These are phyloP conservation scores for Daphne laureola DNA, from an alignment of 441 rosid genomes.

Conservation along the genomic window DNA sequence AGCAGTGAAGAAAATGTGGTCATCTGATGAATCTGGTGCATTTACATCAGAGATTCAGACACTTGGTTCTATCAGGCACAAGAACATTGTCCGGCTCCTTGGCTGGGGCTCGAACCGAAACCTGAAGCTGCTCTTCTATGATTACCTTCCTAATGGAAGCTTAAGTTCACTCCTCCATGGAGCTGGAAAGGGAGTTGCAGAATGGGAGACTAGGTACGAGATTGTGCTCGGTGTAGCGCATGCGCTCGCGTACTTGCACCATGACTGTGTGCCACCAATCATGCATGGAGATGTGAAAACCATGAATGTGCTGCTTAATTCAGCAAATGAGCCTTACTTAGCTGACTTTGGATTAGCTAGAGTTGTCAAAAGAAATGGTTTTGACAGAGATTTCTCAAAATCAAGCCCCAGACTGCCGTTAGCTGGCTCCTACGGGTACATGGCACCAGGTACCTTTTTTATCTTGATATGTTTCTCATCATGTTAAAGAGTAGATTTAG, in stretches of 20 bases:
- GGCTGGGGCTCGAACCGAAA: slow-evolving; percentile 78
- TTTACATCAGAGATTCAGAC: slow-evolving; percentile 76
- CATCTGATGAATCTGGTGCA: slow-evolving; percentile 74
- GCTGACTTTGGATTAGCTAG: slow-evolving; percentile 92
- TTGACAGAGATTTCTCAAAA: slow-evolving; percentile 29
- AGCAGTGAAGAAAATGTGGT: slow-evolving; percentile 96
- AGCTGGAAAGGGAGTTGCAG: slow-evolving; percentile 66
- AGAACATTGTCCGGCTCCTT: slow-evolving; percentile 71
- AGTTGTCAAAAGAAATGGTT: slow-evolving; percentile 23
- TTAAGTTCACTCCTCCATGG: slow-evolving; percentile 87
- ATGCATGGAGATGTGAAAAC: slow-evolving; percentile 91
- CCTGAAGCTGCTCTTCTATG: slow-evolving; percentile 75
- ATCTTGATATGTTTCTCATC: not conserved
- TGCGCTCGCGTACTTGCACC: slow-evolving; percentile 86
- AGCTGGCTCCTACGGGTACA: slow-evolving; percentile 94
- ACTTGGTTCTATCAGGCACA: slow-evolving; percentile 78
- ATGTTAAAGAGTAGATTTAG: not conserved
- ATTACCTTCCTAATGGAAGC: slow-evolving; percentile 89
- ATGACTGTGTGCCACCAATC: slow-evolving; percentile 80
- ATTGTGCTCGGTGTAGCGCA: slow-evolving; percentile 72
- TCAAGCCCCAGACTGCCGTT: slow-evolving; percentile 55
- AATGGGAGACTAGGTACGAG: slow-evolving; percentile 80
- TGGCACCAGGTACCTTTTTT: slow-evolving; percentile 73
- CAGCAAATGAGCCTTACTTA: slow-evolving; percentile 57
- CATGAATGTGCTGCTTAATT: slow-evolving; percentile 79